Percentiles rank a stretch among this genome's conserved stretches.
Evolutionary conservation across 257 asterid genomes (phyloP).

Genomic region (Thymus quinquecostatus): DNA sequence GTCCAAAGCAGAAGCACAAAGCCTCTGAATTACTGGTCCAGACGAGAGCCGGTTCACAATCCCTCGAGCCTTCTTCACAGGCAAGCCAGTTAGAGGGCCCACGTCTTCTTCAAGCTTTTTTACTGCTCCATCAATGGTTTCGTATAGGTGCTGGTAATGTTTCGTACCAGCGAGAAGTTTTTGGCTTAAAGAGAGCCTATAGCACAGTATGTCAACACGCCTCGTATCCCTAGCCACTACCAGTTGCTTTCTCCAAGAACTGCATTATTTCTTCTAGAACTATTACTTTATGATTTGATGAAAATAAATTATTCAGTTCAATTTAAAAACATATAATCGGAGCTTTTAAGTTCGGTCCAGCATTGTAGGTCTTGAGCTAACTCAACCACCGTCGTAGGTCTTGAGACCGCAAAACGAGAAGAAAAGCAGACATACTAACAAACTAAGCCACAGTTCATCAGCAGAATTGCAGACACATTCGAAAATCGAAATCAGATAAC

Average conservation of each 20-base stretch:
- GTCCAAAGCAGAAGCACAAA: slow-evolving; percentile 76
- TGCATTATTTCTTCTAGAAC: slow-evolving; percentile 35
- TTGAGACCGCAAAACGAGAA: neutral
- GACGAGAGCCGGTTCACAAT: slow-evolving; percentile 85
- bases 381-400: neutral
- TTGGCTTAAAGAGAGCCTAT: slow-evolving; percentile 67
- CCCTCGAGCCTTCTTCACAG: slow-evolving; percentile 77
- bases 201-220: slow-evolving; percentile 80
- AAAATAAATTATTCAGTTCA: neutral
- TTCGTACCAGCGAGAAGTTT: slow-evolving; percentile 74
- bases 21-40: slow-evolving; percentile 65
- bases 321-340: neutral
- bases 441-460: slow-evolving; percentile 1
- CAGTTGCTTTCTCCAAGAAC: slow-evolving; percentile 85
- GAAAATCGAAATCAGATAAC: neutral
- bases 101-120: slow-evolving; percentile 64
- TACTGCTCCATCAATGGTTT: slow-evolving; percentile 62
- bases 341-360: neutral
- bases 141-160: slow-evolving; percentile 58
- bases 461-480: neutral
- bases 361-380: neutral
- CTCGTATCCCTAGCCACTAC: slow-evolving; percentile 78
- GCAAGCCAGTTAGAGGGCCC: slow-evolving; percentile 73
- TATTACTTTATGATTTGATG: neutral
- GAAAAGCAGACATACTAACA: neutral